Evolutionary conservation across 176 grass and related monocot species (phyloP).

Genomic region (Triticum timopheevii): DNA sequence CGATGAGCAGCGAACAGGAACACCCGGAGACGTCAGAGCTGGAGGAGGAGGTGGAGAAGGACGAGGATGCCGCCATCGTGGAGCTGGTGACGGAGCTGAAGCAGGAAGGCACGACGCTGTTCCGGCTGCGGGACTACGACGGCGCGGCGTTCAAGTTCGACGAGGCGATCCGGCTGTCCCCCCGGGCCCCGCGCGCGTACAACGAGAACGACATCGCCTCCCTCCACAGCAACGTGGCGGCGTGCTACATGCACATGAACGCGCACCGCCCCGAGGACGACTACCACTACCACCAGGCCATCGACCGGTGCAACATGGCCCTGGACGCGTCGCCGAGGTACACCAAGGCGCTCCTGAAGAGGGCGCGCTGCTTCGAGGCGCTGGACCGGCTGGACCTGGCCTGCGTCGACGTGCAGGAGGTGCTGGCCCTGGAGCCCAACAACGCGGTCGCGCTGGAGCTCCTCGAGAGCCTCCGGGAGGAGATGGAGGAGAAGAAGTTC

Average conservation of each 20-base stretch:
- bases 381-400: constrained; percentile 31
- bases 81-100: constrained; percentile 26
- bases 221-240: constrained; percentile 13
- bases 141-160: constrained; percentile 22
- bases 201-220: constrained; percentile 16
- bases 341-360: constrained; percentile 86
- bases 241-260: constrained; percentile 28
- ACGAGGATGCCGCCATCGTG: constrained; percentile 8
- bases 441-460: constrained; percentile 13
- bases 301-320: constrained; percentile 63
- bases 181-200: neutral
- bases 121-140: constrained; percentile 5
- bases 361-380: constrained; percentile 82
- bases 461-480: neutral
- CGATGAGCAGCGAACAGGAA: constrained; percentile 12
- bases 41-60: neutral
- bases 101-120: constrained; percentile 17
- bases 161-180: constrained; percentile 10
- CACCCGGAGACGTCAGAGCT: neutral
- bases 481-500: constrained; percentile 25
- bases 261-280: neutral
- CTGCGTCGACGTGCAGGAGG: constrained; percentile 19
- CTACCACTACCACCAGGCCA: constrained; percentile 16
- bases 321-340: constrained; percentile 69
- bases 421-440: constrained; percentile 13